Evolutionary conservation across 2,329 filamentous ascomycete genomes (phyloP).

Genomic region (Colletotrichum truncatum): DNA sequence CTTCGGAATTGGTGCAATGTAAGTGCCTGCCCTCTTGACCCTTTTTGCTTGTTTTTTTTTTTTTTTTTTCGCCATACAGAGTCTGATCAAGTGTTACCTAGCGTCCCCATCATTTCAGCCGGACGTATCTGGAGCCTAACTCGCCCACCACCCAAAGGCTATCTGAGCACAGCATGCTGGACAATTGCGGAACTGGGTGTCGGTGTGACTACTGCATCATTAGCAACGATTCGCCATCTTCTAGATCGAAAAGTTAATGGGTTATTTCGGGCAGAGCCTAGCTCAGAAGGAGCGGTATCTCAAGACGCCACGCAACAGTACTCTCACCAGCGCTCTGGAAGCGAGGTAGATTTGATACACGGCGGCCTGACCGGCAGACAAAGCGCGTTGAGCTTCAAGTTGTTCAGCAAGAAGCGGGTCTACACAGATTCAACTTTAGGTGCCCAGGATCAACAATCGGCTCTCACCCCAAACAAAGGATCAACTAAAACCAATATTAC

Average conservation of each 20-base stretch:
- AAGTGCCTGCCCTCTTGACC: neutral
- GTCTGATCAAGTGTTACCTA: neutral
- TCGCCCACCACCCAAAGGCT: constrained; percentile 1
- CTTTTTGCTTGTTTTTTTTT: neutral
- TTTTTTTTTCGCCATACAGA: fast-evolving
- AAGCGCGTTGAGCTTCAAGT: neutral
- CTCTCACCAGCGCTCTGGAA: neutral
- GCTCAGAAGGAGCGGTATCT: neutral
- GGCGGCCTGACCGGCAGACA: neutral
- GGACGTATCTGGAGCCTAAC: neutral
- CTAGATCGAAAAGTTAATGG: constrained; percentile 1
- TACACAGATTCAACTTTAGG: neutral
- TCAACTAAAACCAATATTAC: constrained; percentile 2
- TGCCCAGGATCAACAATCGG: neutral
- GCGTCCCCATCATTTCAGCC: constrained; percentile 6
- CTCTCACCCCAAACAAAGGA: neutral
- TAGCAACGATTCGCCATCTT: constrained; percentile 1
- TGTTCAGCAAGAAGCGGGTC: neutral
- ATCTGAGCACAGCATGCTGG: constrained; percentile 13
- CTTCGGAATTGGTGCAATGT: constrained; percentile 1
- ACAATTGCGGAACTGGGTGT: constrained; percentile 6
- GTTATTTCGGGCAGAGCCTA: neutral
- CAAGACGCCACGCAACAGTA: neutral
- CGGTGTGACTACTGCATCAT: constrained; percentile 1
- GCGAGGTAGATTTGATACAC: neutral